Base-by-base conservation (phyloP, 805 yeast genomes). In the Spathaspora hagerdaliae region DNA sequence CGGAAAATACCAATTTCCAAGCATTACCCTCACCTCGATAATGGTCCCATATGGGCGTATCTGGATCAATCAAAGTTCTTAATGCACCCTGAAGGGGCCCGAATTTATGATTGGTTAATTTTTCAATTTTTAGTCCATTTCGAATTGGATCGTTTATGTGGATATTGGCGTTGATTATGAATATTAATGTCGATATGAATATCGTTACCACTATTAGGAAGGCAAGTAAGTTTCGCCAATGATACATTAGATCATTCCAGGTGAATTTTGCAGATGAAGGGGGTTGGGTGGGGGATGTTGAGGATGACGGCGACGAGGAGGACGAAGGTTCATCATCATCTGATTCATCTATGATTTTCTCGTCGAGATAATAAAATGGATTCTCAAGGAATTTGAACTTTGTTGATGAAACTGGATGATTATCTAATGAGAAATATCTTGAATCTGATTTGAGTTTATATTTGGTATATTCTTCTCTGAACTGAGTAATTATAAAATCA, bases 51-150 rank as follows among this genome's bases (percentile, higher is more conserved):
- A 51, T 36, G 0, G 92, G 94, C 3, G 94, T 86, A 57, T 86
- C 94, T 2, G 81, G 78, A 57, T 87, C 95, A 12, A 87, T 66
- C 39, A 86, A 64, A 0, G 85, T 74, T 51, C 94, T 68, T 43
- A 85, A 74, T 1, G 87, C 83, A 3, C 4, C 24, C 24, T 3
- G 24, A 36, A 86, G 67, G 11, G 64, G 63, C 4, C 83, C 82
- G 57, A 85, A 86, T 11, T 59, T 52, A 59, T 86, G 85, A 8
- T 71, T 69, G 2, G 87, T 64, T 50, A 84, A 64, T 6, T 68
- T 48, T 41, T 71, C 77, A 14, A 14, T 19, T n/a, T 35, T 35
- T 9, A 10, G 6, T 14, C 37, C 37, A 24, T 35, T 35, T 35
- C 37, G 19, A 24, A 35, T 12, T 14, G 37, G 37, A 24, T 35